Evolutionary conservation across 129 eudicot species (phyloP).

Genomic region (Lactuca sativa): DNA sequence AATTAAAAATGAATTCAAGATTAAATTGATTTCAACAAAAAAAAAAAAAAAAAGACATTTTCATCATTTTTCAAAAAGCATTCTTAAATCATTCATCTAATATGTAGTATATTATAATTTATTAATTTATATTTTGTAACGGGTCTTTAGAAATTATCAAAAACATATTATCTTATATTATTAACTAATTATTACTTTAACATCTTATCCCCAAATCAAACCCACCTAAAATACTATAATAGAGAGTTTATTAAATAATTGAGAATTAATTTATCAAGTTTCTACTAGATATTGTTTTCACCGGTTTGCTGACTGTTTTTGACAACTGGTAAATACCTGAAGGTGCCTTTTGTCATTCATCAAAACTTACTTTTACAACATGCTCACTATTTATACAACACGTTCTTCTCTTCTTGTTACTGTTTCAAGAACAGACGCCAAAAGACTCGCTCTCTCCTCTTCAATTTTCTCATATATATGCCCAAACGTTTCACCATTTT

Average conservation of each 20-base stretch:
- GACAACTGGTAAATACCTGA: background rate
- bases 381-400: constrained; percentile 27
- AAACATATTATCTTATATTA: too few species aligned
- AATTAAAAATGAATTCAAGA: too few species aligned
- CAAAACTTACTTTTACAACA: background rate
- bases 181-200: too few species aligned
- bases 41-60: too few species aligned
- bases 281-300: background rate
- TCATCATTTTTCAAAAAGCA: too few species aligned
- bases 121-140: too few species aligned
- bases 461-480: background rate
- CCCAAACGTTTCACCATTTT: background rate
- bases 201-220: too few species aligned
- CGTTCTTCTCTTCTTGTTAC: constrained; percentile 18
- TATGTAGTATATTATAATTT: too few species aligned
- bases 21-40: too few species aligned
- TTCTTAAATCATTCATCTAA: too few species aligned
- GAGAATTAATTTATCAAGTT: constrained; percentile 31
- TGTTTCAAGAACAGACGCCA: constrained; percentile 37
- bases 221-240: constrained; percentile 18
- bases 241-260: constrained; percentile 34
- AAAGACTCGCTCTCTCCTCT: constrained; percentile 25
- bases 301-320: background rate
- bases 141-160: too few species aligned
- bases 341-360: constrained; percentile 8